Base-by-base conservation (phyloP, 2,329 filamentous ascomycete species). In the Arachnopeziza araneosa region DNA sequence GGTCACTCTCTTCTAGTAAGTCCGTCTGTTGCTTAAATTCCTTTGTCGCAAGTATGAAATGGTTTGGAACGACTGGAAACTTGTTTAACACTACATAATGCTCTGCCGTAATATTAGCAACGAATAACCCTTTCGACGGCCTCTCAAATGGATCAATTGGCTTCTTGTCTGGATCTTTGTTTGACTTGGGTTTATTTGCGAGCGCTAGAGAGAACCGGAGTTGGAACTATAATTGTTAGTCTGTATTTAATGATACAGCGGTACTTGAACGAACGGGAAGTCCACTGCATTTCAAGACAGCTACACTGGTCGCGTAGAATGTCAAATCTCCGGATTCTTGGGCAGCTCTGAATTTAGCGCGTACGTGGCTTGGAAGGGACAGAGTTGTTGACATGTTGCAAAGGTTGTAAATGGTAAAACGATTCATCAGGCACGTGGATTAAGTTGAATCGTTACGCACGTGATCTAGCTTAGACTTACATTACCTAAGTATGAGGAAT, bases 41-140 rank as follows among this genome's bases (percentile, higher is more conserved):
- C n/a, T 75, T 81, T 0, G 88, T 91, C 0, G 84, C 82, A 54
- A 91, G 79, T 66, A 91, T 89, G 70, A 89, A 89, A 74, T 91
- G 88, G 67, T 86, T 80, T 0, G 83, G 80, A 36, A 89, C 86
- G 54, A 91, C 75, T 54, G 88, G 87, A 67, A 88, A 91, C 72
- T 91, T 91, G 77, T 91, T 91, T 50, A 91, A 76, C 1, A 91
- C 83, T 50, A 91, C 78, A 60, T 80, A 79, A 72, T 91, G 87
- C 9, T 76, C 72, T 0, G 83, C 76, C 1, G 76, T 76, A 8
- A 89, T 68, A 19, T 80, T 72, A 51, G 86, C 73, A 48, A 87
- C 76, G 59, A 88, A 79, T 10, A 83, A 75, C 5, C 79, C 76
- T 2, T 76, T 68, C 0, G 79, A 72, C 0, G 87, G 87, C 61